phyloP scores from a whole-genome alignment of 345 rosid genomes.

The Linum lewisii region DNA sequence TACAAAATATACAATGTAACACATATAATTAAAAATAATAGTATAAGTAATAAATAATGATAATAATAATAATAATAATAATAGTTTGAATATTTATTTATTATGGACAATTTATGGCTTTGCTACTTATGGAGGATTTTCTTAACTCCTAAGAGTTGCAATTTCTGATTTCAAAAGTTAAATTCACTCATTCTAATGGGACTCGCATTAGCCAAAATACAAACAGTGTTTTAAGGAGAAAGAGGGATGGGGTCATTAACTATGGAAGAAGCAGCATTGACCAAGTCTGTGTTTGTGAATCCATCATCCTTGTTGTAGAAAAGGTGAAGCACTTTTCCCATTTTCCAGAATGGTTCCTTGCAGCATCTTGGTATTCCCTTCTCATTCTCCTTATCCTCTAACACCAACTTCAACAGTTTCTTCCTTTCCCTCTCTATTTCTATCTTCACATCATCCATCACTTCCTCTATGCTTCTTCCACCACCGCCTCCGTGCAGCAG shows the following conservation, averaged over 20 bases:
- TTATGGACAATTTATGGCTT: no score
- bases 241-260: slow-evolving; percentile 34
- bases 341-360: slow-evolving; percentile 69
- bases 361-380: slow-evolving; percentile 55
- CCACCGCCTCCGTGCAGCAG: slow-evolving; percentile 32
- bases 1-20: no score
- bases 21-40: no score
- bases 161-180: no score
- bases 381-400: slow-evolving; percentile 37
- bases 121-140: no score
- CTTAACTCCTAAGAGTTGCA: no score
- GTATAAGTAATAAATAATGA: no score
- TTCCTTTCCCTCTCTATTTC: slow-evolving; percentile 25
- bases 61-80: no score
- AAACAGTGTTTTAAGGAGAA: neutral
- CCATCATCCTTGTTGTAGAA: slow-evolving; percentile 76
- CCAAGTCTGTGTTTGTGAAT: slow-evolving; percentile 46
- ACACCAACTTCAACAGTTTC: slow-evolving; percentile 40
- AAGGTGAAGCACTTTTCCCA: slow-evolving; percentile 56
- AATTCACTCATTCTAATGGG: no score
- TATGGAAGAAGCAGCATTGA: slow-evolving; percentile 36
- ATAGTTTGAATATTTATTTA: no score
- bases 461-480: slow-evolving; percentile 37
- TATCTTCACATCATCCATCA: slow-evolving; percentile 23
- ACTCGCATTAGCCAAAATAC: no score